These are phyloP conservation scores for Cyanodermella asteris DNA, from an alignment of 2,329 filamentous ascomycete species.

Conservation along the genomic window DNA sequence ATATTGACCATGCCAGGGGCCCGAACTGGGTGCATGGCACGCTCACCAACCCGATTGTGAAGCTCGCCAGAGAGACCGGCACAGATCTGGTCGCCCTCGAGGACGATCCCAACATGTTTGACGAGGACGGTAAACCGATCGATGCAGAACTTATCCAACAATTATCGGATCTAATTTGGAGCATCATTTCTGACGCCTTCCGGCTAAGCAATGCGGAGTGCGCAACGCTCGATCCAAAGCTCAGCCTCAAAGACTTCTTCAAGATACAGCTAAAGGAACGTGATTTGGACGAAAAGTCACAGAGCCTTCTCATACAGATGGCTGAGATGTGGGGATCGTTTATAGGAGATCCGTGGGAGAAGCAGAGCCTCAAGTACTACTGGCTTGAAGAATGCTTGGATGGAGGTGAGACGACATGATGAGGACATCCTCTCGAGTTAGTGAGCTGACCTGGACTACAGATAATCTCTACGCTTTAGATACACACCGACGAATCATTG, in stretches of 20 bases:
- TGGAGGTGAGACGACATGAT: slow-evolving; percentile 31
- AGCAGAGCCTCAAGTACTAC: slow-evolving; percentile 41
- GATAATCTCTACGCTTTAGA: too few relatives aligned
- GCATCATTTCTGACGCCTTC: slow-evolving; percentile 35
- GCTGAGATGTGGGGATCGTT: slow-evolving; percentile 42
- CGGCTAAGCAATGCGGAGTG: slow-evolving; percentile 32
- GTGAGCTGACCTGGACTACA: too few relatives aligned
- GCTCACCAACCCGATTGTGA: slow-evolving; percentile 23
- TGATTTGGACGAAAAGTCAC: slow-evolving; percentile 18
- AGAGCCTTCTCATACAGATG: slow-evolving; percentile 28
- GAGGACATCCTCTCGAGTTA: too few relatives aligned
- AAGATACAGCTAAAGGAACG: slow-evolving; percentile 23
- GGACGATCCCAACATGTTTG: slow-evolving; percentile 26
- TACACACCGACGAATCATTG: background rate
- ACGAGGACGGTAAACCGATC: slow-evolving; percentile 23
- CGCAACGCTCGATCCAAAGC: slow-evolving; percentile 26
- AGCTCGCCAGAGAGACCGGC: slow-evolving; percentile 29
- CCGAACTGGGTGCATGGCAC: slow-evolving; percentile 43
- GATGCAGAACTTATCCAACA: slow-evolving; percentile 13
- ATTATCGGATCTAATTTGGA: slow-evolving; percentile 29
- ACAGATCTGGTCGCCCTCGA: slow-evolving; percentile 30
- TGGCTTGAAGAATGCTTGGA: slow-evolving; percentile 45
- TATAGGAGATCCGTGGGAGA: slow-evolving; percentile 35
- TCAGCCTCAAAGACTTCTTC: slow-evolving; percentile 37
- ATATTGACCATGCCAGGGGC: slow-evolving; percentile 21